Evolutionary conservation across 73 alveolate genomes (phyloP), one percentile per base, ranked within the genome.

Genomic region (Breviolum minutum): DNA sequence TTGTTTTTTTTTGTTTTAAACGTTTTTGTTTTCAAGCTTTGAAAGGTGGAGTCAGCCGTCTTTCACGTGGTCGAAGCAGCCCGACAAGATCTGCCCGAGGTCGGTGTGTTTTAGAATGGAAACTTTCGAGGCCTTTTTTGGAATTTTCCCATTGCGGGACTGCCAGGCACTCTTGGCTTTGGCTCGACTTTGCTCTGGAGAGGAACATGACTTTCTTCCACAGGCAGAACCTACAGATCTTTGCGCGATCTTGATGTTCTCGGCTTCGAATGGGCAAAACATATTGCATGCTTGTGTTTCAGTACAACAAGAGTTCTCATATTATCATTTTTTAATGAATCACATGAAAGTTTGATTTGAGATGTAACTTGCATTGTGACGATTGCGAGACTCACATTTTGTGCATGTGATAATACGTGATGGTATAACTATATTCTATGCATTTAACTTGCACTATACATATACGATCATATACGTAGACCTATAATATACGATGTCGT

Each of bases 21-120:
- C 69, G 6, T 14, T 81, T 81, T 8, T 8, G 79, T 17, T 20
- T 10, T 30, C 48, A n/a, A n/a, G 27, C 63, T 12, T 54, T 54
- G 74, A 24, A 22, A 90, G 96, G 96, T 90, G 63, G 76, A 90
- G 62, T 40, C 96, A 0, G 96, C 96, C 26, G 87, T 90, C 87
- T 90, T 90, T 77, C 96, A 90, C 96, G 69, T 90, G 71, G 87
- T 90, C 73, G 96, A 90, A 40, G 96, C 96, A 13, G 96, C 96
- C 24, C 96, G 96, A 9, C 96, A 90, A 29, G 96, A 90, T 80
- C 87, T 90, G 29, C 96, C 96, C 20, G 96, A 90, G 96, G 96
- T 27, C 5, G 63, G 27, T 6, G 63, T 8, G 40, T 14, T 17
- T 80, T 26, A 26, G 24, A 13, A 71, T 16, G 0, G 2, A 14